Base-by-base conservation (phyloP, 306 rosid genomes). In the Sindora glabra region DNA sequence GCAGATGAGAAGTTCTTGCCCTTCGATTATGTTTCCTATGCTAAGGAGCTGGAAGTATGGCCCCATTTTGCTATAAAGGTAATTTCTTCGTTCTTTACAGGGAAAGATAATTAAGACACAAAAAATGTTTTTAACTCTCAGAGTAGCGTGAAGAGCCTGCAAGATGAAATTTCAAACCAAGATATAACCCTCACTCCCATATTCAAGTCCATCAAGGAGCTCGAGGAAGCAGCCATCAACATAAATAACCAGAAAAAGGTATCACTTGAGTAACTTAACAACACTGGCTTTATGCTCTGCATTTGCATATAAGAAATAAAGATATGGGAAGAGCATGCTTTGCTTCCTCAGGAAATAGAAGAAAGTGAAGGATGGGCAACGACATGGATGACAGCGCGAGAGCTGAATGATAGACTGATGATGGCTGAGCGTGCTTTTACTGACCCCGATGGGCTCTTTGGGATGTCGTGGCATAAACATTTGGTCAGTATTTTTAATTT, bases 371-470 rank as follows among this genome's bases (percentile, higher is more conserved):
- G 73, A 40, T 82, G 83, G 92, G 45, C 10, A n/a, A 38, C 52
- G 48, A 37, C 39, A 32, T 59, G 72, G 87, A 79, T 71, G 42
- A 80, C 71, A 72, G 82, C 76, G 69, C 69, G 85, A 71, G 96
- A 80, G 60, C 38, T 84, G 29, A 84, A 84, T 67, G 89, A 84
- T 71, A 88, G 89, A 57, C 56, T 75, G 25, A 82, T 78, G 85
- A 82, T 84, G 89, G 80, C 85, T 13, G 96, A 88, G 73, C 82
- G 80, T 12, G 92, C 89, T 48, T 77, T 87, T 74, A 77, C 87
- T 13, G 83, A 79, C 69, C 67, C 33, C 56, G 92, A 84, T 42
- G 95, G 91, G n/a, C 91, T 81, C 49, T 77, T 62, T 48, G 71
- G 77, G 70, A 74, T 76, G 62, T 56, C 89, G 37, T 84, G 92